Evolutionary conservation across 2,329 filamentous ascomycete genomes (phyloP).

Genomic region (Acrocalymma vagum): DNA sequence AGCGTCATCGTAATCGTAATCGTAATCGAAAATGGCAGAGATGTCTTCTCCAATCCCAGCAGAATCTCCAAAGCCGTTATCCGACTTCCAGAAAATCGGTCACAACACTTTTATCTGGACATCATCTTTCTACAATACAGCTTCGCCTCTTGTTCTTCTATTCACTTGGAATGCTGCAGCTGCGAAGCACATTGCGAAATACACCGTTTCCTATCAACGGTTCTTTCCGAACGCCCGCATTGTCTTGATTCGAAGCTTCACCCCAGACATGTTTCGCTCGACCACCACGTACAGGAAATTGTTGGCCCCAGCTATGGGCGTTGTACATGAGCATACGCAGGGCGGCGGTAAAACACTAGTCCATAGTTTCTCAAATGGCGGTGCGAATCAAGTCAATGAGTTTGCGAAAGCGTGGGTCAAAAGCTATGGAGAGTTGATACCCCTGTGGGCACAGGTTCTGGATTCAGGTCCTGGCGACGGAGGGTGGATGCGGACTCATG

Average conservation of each 20-base stretch:
- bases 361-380: conserved; percentile 48
- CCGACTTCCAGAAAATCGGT: conserved; percentile 41
- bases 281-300: conserved; percentile 22
- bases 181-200: conserved; percentile 48
- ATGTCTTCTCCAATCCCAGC: neutral
- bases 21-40: too few relatives aligned
- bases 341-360: conserved; percentile 37
- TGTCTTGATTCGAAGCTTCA: conserved; percentile 38
- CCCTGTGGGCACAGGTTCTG: conserved; percentile 40
- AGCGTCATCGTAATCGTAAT: too few relatives aligned
- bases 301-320: conserved; percentile 33
- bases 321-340: conserved; percentile 30
- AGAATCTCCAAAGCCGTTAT: conserved; percentile 27
- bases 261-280: conserved; percentile 39
- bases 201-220: conserved; percentile 38
- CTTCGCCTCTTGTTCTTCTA: conserved; percentile 37
- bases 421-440: conserved; percentile 24
- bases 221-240: conserved; percentile 43
- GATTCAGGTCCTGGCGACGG: conserved; percentile 46
- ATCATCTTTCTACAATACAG: conserved; percentile 20
- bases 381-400: conserved; percentile 42
- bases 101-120: conserved; percentile 45
- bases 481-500: conserved; percentile 37
- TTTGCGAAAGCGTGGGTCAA: conserved; percentile 42
- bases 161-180: conserved; percentile 47